Conservation (phyloP, 176 grass and related monocot species). For the Oryza glaberrima region DNA sequence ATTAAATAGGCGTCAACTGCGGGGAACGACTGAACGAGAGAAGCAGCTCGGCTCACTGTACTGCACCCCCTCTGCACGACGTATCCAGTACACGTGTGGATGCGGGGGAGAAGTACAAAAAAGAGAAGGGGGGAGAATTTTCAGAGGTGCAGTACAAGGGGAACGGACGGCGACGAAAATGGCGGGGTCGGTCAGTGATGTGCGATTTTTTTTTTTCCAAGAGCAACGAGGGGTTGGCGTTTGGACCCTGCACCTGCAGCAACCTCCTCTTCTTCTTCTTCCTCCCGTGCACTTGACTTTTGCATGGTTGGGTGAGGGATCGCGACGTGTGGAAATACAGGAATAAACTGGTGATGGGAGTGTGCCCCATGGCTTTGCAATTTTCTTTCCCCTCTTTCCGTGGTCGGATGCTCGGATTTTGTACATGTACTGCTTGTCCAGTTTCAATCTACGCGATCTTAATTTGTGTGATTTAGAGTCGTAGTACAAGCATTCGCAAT, state of each 20-base stretch:
- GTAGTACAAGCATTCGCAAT: neutral
- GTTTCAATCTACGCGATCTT: neutral
- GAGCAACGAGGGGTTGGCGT: neutral
- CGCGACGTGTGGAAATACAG: neutral
- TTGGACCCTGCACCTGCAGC: neutral
- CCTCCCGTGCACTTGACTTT: slow-evolving; percentile 27
- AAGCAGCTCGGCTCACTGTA: neutral
- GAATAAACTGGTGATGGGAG: neutral
- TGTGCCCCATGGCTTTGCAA: neutral
- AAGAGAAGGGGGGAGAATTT: neutral
- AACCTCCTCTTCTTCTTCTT: neutral
- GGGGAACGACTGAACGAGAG: too few species aligned
- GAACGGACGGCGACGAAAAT: neutral
- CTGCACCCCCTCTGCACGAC: slow-evolving; percentile 3
- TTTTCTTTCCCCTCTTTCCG: neutral
- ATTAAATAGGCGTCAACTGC: slow-evolving; percentile 13
- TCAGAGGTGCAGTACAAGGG: slow-evolving; percentile 34
- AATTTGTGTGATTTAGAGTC: neutral
- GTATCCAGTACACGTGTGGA: neutral
- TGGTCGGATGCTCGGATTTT: neutral
- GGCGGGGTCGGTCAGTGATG: slow-evolving; percentile 28
- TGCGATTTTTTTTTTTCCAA: neutral
- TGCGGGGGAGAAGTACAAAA: slow-evolving; percentile 38
- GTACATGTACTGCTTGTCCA: neutral
- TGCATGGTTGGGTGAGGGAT: slow-evolving; percentile 21